phyloP scores from a whole-genome alignment of 2,329 filamentous ascomycete species.

The Colletotrichum orbiculare region DNA sequence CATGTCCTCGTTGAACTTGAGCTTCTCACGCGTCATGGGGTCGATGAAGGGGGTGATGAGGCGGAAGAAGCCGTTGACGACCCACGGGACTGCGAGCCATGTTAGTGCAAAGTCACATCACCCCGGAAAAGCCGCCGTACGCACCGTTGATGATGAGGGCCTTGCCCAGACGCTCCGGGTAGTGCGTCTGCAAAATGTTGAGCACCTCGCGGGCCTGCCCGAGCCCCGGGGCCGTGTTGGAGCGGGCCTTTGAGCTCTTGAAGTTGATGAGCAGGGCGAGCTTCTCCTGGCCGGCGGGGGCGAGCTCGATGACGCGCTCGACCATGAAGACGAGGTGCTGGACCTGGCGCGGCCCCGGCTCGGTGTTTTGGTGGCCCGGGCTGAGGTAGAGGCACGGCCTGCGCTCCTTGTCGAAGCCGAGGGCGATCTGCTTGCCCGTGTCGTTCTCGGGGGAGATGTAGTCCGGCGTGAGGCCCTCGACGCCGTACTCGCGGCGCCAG shows the following conservation, averaged over 20 bases:
- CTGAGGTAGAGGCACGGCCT: constrained; percentile 93
- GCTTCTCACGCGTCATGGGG: constrained; percentile 90
- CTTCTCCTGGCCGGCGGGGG: constrained; percentile 88
- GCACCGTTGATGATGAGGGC: constrained; percentile 90
- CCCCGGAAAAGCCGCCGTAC: constrained; percentile 39
- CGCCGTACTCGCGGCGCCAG: constrained; percentile 92
- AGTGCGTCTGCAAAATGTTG: constrained; percentile 92
- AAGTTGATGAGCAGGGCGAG: constrained; percentile 92
- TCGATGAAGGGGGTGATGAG: constrained; percentile 97
- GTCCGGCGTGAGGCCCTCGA: constrained; percentile 82
- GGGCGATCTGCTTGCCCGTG: constrained; percentile 92
- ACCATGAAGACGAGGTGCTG: constrained; percentile 97
- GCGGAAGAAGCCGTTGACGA: constrained; percentile 95
- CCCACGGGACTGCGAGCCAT: constrained; percentile 78
- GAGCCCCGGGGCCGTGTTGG: constrained; percentile 78
- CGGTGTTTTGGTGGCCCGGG: constrained; percentile 92
- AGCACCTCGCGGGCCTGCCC: constrained; percentile 85
- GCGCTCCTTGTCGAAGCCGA: constrained; percentile 87
- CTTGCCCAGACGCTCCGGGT: constrained; percentile 89
- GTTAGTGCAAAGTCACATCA: neutral
- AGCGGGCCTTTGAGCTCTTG: constrained; percentile 79
- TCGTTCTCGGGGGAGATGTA: constrained; percentile 95
- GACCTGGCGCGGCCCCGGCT: constrained; percentile 85
- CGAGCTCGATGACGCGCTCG: constrained; percentile 87
- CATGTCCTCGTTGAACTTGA: constrained; percentile 97